Conservation (phyloP, 1,284 basidiomycete species). For the Neonothopanus nambi region DNA sequence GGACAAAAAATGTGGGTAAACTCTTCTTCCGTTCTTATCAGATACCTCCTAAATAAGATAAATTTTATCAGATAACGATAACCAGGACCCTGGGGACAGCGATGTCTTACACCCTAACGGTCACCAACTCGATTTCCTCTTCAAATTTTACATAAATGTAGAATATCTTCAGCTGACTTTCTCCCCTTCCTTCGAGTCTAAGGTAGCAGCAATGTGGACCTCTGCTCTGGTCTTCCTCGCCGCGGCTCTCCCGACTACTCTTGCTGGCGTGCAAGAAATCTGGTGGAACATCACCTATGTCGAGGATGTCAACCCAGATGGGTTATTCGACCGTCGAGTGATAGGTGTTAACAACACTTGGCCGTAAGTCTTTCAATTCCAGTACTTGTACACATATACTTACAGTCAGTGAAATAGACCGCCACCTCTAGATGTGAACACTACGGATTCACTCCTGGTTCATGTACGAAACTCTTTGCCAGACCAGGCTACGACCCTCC, state of each 20-base stretch:
- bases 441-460: constrained; percentile 71
- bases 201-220: constrained; percentile 15
- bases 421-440: constrained; percentile 74
- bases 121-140: too few species aligned
- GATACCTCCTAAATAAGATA: too few species aligned
- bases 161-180: too few species aligned
- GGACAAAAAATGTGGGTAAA: too few species aligned
- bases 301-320: constrained; percentile 73
- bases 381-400: neutral
- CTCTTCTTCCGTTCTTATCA: too few species aligned
- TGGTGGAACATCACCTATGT: constrained; percentile 87
- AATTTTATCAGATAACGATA: too few species aligned
- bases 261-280: constrained; percentile 62
- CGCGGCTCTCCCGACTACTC: constrained; percentile 31
- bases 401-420: constrained; percentile 50
- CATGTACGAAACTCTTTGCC: constrained; percentile 77
- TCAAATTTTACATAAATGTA: too few species aligned
- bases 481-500: constrained; percentile 64
- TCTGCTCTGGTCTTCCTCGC: constrained; percentile 21
- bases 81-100: too few species aligned
- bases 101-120: too few species aligned
- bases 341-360: constrained; percentile 90
- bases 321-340: constrained; percentile 68
- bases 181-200: neutral
- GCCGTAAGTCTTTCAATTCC: constrained; percentile 63